Evolutionary conservation across 1,139 yeast genomes (phyloP).

Genomic region (Torulaspora globosa): DNA sequence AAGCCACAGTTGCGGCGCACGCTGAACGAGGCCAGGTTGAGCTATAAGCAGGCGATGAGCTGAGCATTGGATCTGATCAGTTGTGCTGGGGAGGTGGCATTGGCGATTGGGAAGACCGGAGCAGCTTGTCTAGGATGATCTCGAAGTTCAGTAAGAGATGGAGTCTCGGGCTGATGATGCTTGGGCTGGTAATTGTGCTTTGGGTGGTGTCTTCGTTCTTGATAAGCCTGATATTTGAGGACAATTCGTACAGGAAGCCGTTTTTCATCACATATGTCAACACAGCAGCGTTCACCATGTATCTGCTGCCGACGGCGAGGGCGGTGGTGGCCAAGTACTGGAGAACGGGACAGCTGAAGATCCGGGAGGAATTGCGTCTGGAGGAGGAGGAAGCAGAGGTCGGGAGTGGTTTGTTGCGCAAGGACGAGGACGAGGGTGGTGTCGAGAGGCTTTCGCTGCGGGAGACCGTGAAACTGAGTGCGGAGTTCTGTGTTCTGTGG

Average conservation of each 20-base stretch:
- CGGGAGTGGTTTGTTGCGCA: constrained; percentile 27
- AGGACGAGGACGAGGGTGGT: constrained; percentile 15
- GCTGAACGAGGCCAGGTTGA: not conserved
- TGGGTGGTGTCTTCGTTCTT: constrained; percentile 89
- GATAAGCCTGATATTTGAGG: constrained; percentile 67
- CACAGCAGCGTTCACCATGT: constrained; percentile 77
- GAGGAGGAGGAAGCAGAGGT: constrained; percentile 33
- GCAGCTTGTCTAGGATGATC: constrained; percentile 8
- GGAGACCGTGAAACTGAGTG: constrained; percentile 59
- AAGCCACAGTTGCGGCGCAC: constrained; percentile 2
- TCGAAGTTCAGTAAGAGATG: constrained; percentile 40
- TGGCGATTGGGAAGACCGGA: not conserved
- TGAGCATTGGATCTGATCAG: not conserved
- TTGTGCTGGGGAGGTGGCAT: too few species aligned
- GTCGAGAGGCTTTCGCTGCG: constrained; percentile 33
- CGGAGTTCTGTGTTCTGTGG: constrained; percentile 85
- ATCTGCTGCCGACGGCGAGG: constrained; percentile 60
- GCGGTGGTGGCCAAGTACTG: constrained; percentile 32
- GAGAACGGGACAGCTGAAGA: constrained; percentile 31
- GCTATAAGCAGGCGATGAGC: not conserved
- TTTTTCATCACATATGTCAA: constrained; percentile 87
- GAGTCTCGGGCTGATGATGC: constrained; percentile 70
- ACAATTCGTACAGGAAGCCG: constrained; percentile 77
- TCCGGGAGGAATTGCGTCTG: constrained; percentile 31
- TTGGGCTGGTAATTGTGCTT: constrained; percentile 68